A percentile compares a stretch with the other conserved stretches of the same genome.
phyloP scores from a whole-genome alignment of 2,329 filamentous ascomycete species.

The Diplodia corticola region DNA sequence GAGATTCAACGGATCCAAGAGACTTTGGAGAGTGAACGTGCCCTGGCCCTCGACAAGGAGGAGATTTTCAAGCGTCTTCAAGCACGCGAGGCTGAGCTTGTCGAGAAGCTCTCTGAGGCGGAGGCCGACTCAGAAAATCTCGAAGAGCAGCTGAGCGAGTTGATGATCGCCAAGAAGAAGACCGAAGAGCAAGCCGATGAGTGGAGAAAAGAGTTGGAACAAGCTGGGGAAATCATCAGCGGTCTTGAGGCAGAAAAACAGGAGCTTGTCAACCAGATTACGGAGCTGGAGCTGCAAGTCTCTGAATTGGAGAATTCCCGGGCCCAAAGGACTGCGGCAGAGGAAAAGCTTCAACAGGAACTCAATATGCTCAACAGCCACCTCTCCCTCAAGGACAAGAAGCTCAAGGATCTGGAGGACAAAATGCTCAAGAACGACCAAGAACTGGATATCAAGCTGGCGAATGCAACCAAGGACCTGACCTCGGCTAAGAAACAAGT shows the following conservation, averaged over 20 bases:
- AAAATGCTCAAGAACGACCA: conserved; percentile 84
- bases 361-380: conserved; percentile 92
- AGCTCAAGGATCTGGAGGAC: conserved; percentile 80
- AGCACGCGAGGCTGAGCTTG: conserved; percentile 83
- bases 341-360: conserved; percentile 76
- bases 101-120: conserved; percentile 87
- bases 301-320: conserved; percentile 69
- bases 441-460: conserved; percentile 83
- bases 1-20: conserved; percentile 91
- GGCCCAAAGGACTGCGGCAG: conserved; percentile 71
- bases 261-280: conserved; percentile 66
- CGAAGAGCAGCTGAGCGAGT: conserved; percentile 87
- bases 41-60: conserved; percentile 95
- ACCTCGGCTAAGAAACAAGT: conserved; percentile 72
- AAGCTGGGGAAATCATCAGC: conserved; percentile 83
- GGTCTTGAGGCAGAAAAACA: conserved; percentile 85
- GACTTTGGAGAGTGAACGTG: conserved; percentile 90
- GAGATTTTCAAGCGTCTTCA: conserved; percentile 98
- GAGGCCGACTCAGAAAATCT: conserved; percentile 92
- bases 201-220: conserved; percentile 80
- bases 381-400: conserved; percentile 82
- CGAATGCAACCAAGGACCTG: conserved; percentile 75
- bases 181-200: conserved; percentile 82
- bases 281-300: conserved; percentile 70
- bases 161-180: conserved; percentile 85